Base-by-base conservation (phyloP, 768 basidiomycete genomes). In the Mycena haematopus region DNA sequence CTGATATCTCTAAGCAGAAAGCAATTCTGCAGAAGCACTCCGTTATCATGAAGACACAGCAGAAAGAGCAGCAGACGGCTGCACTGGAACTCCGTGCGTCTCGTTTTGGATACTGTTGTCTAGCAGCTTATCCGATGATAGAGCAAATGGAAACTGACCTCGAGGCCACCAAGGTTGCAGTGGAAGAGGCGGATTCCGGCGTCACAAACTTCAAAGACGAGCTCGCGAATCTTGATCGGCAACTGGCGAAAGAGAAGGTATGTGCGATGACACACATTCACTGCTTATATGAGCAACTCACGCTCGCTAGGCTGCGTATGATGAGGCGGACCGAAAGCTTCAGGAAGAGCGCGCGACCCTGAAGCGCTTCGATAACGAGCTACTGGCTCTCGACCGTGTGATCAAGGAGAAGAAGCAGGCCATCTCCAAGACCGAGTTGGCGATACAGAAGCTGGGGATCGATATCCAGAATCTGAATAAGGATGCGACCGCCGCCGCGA, bases 11-110 rank as follows among this genome's bases (percentile, higher is more conserved):
- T 21, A 90, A 86, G 71, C 90, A 93, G 75, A 97, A 96, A 77
- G 80, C 85, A 7, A 85, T 84, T 0, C 77, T 96, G 15, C 90
- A 92, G 70, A 94, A 92, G 76, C 89, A 95, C 72, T 82, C 89
- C 2, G 88, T 90, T 3, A 77, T 81, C 8, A 86, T 98, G 63
- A 99, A 98, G 78, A 86, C 86, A 10, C 84, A 89, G 66, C 95
- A 97, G 71, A 95, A 92, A 77, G 95, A 96, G 61, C 80, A 91
- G 24, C 95, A 98, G 71, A 93, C 94, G 0, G 90, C 89, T 1
- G 82, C 82, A 31, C 84, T 99, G 9, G 96, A 99, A 71, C 79
- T 94, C n/a, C 91, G 96, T 96, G 66, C 46, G 88, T 72, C 5
- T 19, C 40, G 22, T 31, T 45, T 36, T 53, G 3, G 22, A 19